Evolutionary conservation across 352 stramenopile species (phyloP).

Genomic region (Globisporangium cylindrosporum): DNA sequence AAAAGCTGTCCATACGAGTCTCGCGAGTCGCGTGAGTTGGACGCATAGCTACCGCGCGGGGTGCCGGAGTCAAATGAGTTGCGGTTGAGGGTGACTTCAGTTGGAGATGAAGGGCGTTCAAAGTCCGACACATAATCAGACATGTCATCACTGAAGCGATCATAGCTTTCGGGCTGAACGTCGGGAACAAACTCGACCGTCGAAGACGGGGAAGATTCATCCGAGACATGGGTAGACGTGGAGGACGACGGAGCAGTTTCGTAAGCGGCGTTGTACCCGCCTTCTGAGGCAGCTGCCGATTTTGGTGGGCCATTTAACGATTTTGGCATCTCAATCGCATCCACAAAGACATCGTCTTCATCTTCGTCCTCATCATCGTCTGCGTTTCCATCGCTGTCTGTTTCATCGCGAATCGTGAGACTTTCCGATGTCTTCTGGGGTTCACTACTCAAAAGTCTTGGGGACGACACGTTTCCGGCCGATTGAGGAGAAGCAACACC

Average conservation of each 20-base stretch:
- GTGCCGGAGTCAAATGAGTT: slow-evolving; percentile 23
- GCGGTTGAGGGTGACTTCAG: slow-evolving; percentile 9
- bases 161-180: neutral
- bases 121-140: slow-evolving; percentile 7
- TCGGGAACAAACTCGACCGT: neutral
- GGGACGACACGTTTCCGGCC: neutral
- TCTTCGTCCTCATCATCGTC: slow-evolving; percentile 2
- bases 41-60: slow-evolving; percentile 12
- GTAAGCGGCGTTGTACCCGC: neutral
- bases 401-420: slow-evolving; percentile 7
- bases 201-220: slow-evolving; percentile 14
- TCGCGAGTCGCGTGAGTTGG: slow-evolving; percentile 9
- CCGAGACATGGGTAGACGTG: slow-evolving; percentile 5
- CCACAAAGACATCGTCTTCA: slow-evolving; percentile 9
- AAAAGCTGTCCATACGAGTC: slow-evolving; percentile 16
- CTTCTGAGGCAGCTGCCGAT: slow-evolving; percentile 1
- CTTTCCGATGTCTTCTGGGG: neutral
- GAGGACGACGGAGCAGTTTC: slow-evolving; percentile 15
- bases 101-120: slow-evolving; percentile 11
- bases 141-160: slow-evolving; percentile 10
- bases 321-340: neutral
- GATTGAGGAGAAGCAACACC: neutral
- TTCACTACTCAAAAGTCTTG: neutral
- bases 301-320: neutral
- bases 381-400: slow-evolving; percentile 12